phyloP scores from a whole-genome alignment of 2,329 filamentous ascomycete genomes.

The Esteya vermicola region DNA sequence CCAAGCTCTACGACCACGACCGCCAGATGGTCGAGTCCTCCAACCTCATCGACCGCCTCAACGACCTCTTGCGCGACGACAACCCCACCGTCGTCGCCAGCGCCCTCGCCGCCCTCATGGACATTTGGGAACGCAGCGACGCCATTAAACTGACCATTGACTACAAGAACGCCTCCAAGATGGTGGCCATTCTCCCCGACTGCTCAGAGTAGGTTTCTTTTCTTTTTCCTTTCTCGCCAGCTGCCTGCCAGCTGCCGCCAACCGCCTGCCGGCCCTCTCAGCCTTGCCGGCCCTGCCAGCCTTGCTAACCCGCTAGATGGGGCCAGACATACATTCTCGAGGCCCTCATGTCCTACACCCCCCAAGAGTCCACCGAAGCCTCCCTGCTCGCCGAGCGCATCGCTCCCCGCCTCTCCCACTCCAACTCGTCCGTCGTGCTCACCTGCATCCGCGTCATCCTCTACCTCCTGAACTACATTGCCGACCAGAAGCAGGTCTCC shows the following conservation, averaged over 20 bases:
- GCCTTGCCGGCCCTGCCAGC: too few species aligned
- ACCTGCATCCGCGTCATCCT: conserved; percentile 94
- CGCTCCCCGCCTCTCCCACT: conserved; percentile 87
- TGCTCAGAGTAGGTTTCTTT: conserved; percentile 70
- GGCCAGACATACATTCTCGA: conserved; percentile 97
- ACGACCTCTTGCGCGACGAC: conserved; percentile 80
- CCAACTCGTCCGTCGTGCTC: conserved; percentile 89
- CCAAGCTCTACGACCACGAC: conserved; percentile 96
- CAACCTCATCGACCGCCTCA: conserved; percentile 83
- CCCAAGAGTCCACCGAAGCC: conserved; percentile 79
- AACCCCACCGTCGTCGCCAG: conserved; percentile 96
- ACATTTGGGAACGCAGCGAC: conserved; percentile 97
- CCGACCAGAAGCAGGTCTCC: conserved; percentile 77
- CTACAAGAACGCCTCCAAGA: conserved; percentile 93
- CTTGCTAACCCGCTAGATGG: conserved; percentile 47
- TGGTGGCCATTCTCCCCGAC: conserved; percentile 89
- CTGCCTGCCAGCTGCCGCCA: too few species aligned
- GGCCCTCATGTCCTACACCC: conserved; percentile 94
- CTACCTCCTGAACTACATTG: conserved; percentile 98
- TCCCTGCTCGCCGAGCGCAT: conserved; percentile 85
- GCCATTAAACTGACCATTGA: conserved; percentile 97
- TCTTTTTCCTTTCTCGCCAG: background rate
- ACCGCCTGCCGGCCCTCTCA: too few species aligned
- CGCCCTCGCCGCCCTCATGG: conserved; percentile 79
- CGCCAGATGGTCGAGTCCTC: conserved; percentile 77